Evolutionary conservation across 2,329 filamentous ascomycete genomes (phyloP).

Genomic region (Pseudocercospora crystallina): DNA sequence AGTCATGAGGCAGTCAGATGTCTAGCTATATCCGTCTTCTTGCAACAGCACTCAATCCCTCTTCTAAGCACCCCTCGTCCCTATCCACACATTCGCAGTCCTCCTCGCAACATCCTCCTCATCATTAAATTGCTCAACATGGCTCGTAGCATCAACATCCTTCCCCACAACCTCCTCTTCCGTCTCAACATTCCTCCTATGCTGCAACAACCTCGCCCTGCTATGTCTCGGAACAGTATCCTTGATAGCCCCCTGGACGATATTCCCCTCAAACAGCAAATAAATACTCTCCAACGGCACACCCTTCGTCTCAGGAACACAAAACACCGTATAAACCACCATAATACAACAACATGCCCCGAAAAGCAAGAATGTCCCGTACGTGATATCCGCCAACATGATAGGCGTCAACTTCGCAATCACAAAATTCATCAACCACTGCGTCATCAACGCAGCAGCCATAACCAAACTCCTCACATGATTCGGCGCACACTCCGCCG

Average conservation of each 20-base stretch:
- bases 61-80: neutral
- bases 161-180: slow-evolving; percentile 27
- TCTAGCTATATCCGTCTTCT: neutral
- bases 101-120: slow-evolving; percentile 7
- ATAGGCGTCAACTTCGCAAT: slow-evolving; percentile 38
- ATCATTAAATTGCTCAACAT: slow-evolving; percentile 13
- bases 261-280: slow-evolving; percentile 43
- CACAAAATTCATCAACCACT: slow-evolving; percentile 45
- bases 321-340: slow-evolving; percentile 44
- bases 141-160: slow-evolving; percentile 13
- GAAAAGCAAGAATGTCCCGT: slow-evolving; percentile 44
- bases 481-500: slow-evolving; percentile 36
- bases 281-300: slow-evolving; percentile 45
- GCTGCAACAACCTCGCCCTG: slow-evolving; percentile 39
- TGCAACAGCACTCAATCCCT: neutral
- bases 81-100: neutral
- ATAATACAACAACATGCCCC: slow-evolving; percentile 43
- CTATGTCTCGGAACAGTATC: slow-evolving; percentile 41
- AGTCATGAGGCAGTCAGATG: neutral
- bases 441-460: slow-evolving; percentile 47
- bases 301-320: slow-evolving; percentile 45
- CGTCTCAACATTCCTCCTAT: slow-evolving; percentile 32
- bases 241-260: slow-evolving; percentile 40
- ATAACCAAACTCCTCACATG: slow-evolving; percentile 43
- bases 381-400: slow-evolving; percentile 45